Percentiles rank a stretch among this genome's conserved stretches.
Conservation (phyloP, 139 green algal species). For the Trebouxia sp. region DNA sequence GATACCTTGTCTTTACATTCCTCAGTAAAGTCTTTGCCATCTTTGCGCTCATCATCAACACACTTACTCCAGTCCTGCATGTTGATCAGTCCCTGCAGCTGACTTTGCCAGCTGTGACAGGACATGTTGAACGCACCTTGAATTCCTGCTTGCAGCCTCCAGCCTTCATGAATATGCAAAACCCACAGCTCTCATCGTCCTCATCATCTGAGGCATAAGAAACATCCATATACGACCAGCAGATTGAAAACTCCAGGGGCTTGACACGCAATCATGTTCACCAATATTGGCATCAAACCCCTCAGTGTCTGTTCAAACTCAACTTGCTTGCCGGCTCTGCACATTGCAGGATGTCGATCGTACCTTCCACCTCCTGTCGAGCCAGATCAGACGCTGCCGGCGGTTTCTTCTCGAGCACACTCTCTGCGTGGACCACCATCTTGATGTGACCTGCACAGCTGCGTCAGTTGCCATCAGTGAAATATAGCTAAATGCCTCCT, state of each 20-base stretch:
- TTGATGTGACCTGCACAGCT: background rate
- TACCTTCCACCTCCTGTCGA: constrained; percentile 6
- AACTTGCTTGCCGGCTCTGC: background rate
- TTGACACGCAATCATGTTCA: background rate
- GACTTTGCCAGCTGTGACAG: background rate
- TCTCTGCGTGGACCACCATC: constrained; percentile 3
- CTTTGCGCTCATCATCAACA: constrained; percentile 59
- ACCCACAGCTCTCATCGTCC: constrained; percentile 78
- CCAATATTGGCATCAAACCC: background rate
- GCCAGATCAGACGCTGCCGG: constrained; percentile 12
- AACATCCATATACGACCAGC: background rate
- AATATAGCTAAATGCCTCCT: no score
- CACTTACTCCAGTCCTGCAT: constrained; percentile 66
- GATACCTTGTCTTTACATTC: constrained; percentile 55
- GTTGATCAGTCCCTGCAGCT: background rate
- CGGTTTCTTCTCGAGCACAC: background rate
- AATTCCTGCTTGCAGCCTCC: constrained; percentile 72
- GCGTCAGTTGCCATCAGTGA: background rate
- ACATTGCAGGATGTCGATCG: background rate
- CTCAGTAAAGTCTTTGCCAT: constrained; percentile 64
- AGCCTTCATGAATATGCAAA: constrained; percentile 89
- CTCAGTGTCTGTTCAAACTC: background rate
- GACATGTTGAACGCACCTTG: constrained; percentile 35
- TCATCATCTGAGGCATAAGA: constrained; percentile 70
- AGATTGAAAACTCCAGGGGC: background rate